phyloP scores from a whole-genome alignment of 495 filamentous ascomycete species.

The Cercophora sp. region DNA sequence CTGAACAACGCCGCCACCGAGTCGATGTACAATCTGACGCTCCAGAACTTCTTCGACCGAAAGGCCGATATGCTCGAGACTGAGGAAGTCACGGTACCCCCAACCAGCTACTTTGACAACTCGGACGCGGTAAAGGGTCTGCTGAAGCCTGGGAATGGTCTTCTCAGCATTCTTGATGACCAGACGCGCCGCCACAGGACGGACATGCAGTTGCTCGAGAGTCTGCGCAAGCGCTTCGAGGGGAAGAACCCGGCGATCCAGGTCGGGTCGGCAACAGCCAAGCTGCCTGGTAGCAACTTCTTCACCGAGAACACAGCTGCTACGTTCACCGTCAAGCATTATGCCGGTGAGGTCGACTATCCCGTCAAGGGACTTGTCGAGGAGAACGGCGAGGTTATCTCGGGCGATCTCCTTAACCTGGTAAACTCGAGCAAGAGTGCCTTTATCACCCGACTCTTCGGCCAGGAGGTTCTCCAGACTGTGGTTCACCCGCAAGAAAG shows the following conservation, averaged over 20 bases:
- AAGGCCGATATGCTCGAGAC: constrained; percentile 87
- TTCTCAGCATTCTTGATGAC: constrained; percentile 92
- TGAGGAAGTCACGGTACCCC: constrained; percentile 83
- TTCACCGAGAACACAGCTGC: constrained; percentile 70
- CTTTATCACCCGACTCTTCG: constrained; percentile 86
- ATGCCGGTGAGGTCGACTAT: constrained; percentile 96
- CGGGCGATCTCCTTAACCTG: constrained; percentile 92
- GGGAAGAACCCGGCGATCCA: constrained; percentile 86
- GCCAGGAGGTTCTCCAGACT: constrained; percentile 86
- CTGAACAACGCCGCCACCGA: constrained; percentile 93
- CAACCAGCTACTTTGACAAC: constrained; percentile 97
- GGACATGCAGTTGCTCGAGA: constrained; percentile 85
- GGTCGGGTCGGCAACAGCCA: constrained; percentile 63
- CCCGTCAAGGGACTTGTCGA: constrained; percentile 78
- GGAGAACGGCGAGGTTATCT: constrained; percentile 93
- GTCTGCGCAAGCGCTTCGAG: constrained; percentile 85
- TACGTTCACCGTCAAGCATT: constrained; percentile 88
- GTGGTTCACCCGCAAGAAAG: constrained; percentile 87
- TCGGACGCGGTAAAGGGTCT: constrained; percentile 86
- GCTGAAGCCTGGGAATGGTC: constrained; percentile 84
- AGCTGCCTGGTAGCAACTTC: constrained; percentile 75
- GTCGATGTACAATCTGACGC: constrained; percentile 83
- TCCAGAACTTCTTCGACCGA: constrained; percentile 92
- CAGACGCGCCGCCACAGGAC: constrained; percentile 85
- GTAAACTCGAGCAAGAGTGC: constrained; percentile 81